A percentile compares a stretch with the other conserved stretches of the same genome.
Evolutionary conservation across 1,139 yeast genomes (phyloP).

Genomic region (Lodderomyces margitis): DNA sequence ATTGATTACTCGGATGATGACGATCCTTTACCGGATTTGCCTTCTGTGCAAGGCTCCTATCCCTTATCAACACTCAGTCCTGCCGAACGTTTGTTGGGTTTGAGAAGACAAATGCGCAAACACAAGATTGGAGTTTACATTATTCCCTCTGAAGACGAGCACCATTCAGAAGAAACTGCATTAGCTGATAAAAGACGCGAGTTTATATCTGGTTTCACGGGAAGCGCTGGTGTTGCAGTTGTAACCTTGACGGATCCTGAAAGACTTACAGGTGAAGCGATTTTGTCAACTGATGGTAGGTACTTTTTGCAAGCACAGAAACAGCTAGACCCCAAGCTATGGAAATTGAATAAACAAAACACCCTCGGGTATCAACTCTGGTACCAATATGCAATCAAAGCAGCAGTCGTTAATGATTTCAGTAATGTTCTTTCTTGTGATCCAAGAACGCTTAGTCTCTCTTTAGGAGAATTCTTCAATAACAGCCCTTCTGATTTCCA

Average conservation of each 20-base stretch:
- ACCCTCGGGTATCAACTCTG: conserved; percentile 34
- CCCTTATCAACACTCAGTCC: conserved; percentile 11
- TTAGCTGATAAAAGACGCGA: conserved; percentile 51
- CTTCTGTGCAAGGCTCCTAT: conserved; percentile 17
- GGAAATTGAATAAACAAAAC: conserved; percentile 44
- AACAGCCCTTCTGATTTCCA: conserved; percentile 22
- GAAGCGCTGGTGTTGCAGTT: conserved; percentile 57
- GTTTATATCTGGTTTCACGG: conserved; percentile 52
- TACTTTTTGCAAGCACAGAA: conserved; percentile 51
- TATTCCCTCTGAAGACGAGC: conserved; percentile 61
- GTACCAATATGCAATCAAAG: conserved; percentile 36
- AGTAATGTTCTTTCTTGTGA: conserved; percentile 41
- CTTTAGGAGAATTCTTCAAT: conserved; percentile 35
- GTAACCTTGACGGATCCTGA: conserved; percentile 40
- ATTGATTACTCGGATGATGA: conserved; percentile 23
- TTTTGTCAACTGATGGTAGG: conserved; percentile 56
- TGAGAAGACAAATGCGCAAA: conserved; percentile 42
- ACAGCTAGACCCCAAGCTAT: conserved; percentile 32
- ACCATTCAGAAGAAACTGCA: conserved; percentile 55
- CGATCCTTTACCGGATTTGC: conserved; percentile 27
- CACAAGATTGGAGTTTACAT: conserved; percentile 49
- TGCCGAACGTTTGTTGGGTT: conserved; percentile 26
- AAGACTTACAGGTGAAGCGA: conserved; percentile 38
- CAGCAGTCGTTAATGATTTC: conserved; percentile 32
- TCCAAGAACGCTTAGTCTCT: conserved; percentile 34